Evolutionary conservation across 1,284 basidiomycete species (phyloP).

Genomic region (Melanopsichium pennsylvanicum): DNA sequence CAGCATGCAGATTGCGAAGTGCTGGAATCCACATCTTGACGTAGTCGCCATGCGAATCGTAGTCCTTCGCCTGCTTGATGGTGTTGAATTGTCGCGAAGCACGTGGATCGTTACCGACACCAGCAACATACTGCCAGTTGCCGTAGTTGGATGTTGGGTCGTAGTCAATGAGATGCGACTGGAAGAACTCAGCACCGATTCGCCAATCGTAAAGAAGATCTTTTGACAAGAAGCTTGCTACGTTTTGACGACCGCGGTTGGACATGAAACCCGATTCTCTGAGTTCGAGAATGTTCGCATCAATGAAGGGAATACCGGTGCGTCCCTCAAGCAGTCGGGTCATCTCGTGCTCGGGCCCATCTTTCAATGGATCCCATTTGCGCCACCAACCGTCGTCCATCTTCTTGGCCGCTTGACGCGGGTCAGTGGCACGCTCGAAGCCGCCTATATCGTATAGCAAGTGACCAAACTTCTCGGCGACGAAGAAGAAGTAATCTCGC

Average conservation of each 20-base stretch:
- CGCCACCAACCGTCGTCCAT: conserved; percentile 63
- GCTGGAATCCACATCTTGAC: conserved; percentile 70
- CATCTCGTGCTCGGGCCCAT: conserved; percentile 55
- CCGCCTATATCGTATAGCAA: conserved; percentile 68
- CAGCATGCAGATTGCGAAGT: conserved; percentile 66
- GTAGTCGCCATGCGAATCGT: conserved; percentile 70
- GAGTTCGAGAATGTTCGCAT: conserved; percentile 71
- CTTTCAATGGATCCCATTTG: conserved; percentile 51
- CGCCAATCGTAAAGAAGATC: conserved; percentile 70
- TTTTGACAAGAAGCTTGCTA: conserved; percentile 71
- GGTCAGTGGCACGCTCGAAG: conserved; percentile 68
- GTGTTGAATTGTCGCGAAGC: conserved; percentile 71
- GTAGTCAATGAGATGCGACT: conserved; percentile 66
- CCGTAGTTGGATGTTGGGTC: conserved; percentile 61
- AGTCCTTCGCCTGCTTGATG: conserved; percentile 71
- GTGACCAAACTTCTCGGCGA: conserved; percentile 66
- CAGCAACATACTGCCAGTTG: conserved; percentile 67
- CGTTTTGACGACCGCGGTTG: conserved; percentile 70
- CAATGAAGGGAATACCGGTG: conserved; percentile 71
- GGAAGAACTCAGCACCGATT: conserved; percentile 71
- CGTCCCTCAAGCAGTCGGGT: conserved; percentile 69
- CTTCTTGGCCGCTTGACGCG: conserved; percentile 66
- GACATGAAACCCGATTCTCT: conserved; percentile 67
- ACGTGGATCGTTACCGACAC: conserved; percentile 71
- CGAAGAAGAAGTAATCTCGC: conserved; percentile 71